These are phyloP conservation scores for Zymoseptoria tritici DNA, from an alignment of 2,329 filamentous ascomycete genomes.

Conservation along the genomic window DNA sequence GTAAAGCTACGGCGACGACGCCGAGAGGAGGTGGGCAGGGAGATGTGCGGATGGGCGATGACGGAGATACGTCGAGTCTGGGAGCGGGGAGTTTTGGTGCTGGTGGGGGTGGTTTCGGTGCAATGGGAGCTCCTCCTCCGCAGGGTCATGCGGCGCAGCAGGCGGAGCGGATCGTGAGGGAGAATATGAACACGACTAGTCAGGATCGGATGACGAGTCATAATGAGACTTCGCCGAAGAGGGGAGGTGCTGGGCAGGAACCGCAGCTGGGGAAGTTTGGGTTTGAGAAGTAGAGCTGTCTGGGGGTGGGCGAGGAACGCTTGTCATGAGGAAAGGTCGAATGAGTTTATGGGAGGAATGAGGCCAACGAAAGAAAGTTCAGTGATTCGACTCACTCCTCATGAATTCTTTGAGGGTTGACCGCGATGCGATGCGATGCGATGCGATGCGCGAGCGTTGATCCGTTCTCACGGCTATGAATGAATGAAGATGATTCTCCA, in stretches of 20 bases:
- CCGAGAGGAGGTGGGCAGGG: too few species aligned
- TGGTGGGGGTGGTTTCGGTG: not conserved
- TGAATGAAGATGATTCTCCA: too few species aligned
- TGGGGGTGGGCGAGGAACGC: too few species aligned
- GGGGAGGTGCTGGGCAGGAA: constrained; percentile 34
- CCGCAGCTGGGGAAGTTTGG: constrained; percentile 50
- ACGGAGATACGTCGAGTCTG: constrained; percentile 16
- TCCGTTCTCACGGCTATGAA: too few species aligned
- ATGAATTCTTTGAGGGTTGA: too few species aligned
- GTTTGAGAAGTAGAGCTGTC: constrained; percentile 44
- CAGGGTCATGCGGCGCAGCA: constrained; percentile 39
- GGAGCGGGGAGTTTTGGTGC: constrained; percentile 20
- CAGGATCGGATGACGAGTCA: constrained; percentile 24
- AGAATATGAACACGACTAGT: constrained; percentile 45
- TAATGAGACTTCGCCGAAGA: not conserved
- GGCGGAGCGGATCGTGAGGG: constrained; percentile 58
- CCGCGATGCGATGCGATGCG: too few species aligned
- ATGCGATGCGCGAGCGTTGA: too few species aligned
- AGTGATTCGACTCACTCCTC: too few species aligned
- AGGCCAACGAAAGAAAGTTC: too few species aligned
- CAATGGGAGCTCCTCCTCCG: constrained; percentile 3
- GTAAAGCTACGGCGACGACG: not conserved
- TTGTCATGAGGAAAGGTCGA: not conserved
- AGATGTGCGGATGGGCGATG: constrained; percentile 34
- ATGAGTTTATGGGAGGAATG: too few species aligned